A percentile compares a stretch with the other conserved stretches of the same genome.
Evolutionary conservation across 202 grass and related monocot genomes (phyloP).

Genomic region (Elaeis oleifera): DNA sequence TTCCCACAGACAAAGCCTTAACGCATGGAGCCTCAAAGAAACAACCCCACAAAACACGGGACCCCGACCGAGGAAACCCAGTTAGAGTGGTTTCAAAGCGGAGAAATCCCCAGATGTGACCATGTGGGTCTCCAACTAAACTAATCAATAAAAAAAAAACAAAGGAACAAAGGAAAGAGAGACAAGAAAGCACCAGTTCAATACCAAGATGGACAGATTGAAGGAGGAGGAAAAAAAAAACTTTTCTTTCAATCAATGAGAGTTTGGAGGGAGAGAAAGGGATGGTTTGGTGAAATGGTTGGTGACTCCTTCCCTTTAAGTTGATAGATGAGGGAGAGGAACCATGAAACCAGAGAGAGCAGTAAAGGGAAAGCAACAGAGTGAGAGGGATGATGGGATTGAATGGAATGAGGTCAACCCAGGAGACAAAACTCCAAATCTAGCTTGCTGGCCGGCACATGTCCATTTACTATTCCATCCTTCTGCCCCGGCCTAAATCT

Average conservation of each 20-base stretch:
- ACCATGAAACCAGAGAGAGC: background rate
- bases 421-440: constrained; percentile 14
- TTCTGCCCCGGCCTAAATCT: background rate
- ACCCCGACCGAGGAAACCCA: too few relatives aligned
- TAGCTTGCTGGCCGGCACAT: constrained; percentile 1
- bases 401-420: background rate
- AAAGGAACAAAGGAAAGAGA: background rate
- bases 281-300: background rate
- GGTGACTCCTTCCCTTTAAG: background rate
- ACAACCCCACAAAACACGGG: background rate
- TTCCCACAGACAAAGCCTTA: background rate
- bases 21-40: background rate
- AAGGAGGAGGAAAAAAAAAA: background rate
- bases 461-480: constrained; percentile 6
- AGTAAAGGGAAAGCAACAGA: background rate
- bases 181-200: background rate
- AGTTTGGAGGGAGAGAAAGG: background rate
- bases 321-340: background rate
- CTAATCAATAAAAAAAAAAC: too few relatives aligned
- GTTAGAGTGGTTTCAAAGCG: too few relatives aligned
- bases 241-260: background rate
- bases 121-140: too few relatives aligned
- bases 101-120: too few relatives aligned
- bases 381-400: background rate
- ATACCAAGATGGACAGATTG: too few relatives aligned